Base-by-base conservation (phyloP, 208 protist species). In the Wallacemonas collosoma region DNA sequence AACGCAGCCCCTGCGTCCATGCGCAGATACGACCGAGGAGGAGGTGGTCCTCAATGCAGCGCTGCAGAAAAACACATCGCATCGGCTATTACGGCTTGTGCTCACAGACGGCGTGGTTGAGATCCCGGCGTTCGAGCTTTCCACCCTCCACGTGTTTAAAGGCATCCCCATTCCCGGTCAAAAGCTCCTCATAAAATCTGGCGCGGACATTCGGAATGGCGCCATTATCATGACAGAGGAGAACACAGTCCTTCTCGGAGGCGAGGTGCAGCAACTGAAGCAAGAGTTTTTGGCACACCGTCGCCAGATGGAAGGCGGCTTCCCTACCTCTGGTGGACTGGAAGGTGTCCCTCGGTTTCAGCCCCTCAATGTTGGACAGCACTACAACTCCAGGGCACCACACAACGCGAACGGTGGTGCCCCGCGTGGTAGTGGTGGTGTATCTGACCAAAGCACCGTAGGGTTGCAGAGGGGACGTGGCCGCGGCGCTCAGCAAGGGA, bases 1-100 rank as follows among this genome's bases (percentile, higher is more conserved):
- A 2, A 96, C 89, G 43, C 91, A 96, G 77, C 87, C 91, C 2
- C 75, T 96, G 58, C 70, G 85, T 9, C 90, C 88, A n/a, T 91
- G 79, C 57, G 83, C 85, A 1, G 87, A 93, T 61, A 45, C 71
- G 26, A 73, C 73, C 2, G 87, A 90, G 2, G 86, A 89, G 48
- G 88, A 96, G 43, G 77, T 56, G 0, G 71, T 77, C 7, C 63
- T 91, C 3, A 75, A 72, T 57, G 75, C 82, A 1, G 81, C 82
- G 3, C 36, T 77, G 39, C 88, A 94, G 68, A 81, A 78, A 41
- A 77, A 72, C 66, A 87, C 81, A 1, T 74, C 68, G 36, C 78
- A 83, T 35, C 79, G 89, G 11, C 80, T 94, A 57, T 77, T 96
- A n/a, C 82, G 85, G 14, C 71, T 94, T 61, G 76, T 86, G 38